Evolutionary conservation across 2,329 filamentous ascomycete species (phyloP).

Genomic region (Alternaria arbusti): DNA sequence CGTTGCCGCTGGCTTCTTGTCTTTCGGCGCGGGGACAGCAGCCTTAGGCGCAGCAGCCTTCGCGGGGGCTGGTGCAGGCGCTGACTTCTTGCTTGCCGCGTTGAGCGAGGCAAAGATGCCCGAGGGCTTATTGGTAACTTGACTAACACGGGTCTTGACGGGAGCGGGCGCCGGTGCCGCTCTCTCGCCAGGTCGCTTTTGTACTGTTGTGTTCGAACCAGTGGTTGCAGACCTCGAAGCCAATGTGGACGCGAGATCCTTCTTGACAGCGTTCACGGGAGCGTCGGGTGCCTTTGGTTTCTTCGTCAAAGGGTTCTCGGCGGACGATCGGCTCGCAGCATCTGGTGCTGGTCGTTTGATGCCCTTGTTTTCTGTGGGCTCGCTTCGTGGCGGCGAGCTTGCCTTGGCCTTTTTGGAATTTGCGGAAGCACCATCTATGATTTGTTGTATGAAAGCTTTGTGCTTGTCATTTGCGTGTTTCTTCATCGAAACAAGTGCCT

Average conservation of each 20-base stretch:
- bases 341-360: conserved; percentile 40
- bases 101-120: conserved; percentile 55
- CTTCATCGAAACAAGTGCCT: conserved; percentile 67
- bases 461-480: conserved; percentile 71
- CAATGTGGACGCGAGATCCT: conserved; percentile 11
- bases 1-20: conserved; percentile 36
- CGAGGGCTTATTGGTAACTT: conserved; percentile 53
- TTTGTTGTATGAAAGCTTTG: conserved; percentile 66
- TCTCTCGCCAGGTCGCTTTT: conserved; percentile 42
- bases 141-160: conserved; percentile 42
- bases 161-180: conserved; percentile 29
- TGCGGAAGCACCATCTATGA: conserved; percentile 56
- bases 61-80: conserved; percentile 26
- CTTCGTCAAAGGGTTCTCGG: conserved; percentile 31
- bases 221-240: conserved; percentile 17
- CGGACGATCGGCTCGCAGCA: conserved; percentile 19
- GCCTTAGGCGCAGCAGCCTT: conserved; percentile 37
- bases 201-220: conserved; percentile 13
- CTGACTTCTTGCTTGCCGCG: conserved; percentile 54
- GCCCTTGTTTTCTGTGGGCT: conserved; percentile 34
- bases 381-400: conserved; percentile 33
- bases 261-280: conserved; percentile 23
- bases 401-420: conserved; percentile 48
- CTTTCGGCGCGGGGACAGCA: conserved; percentile 26
- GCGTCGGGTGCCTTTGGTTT: conserved; percentile 39